A percentile compares a stretch with the other conserved stretches of the same genome.
These are phyloP conservation scores for Starmerella lactis-condensi DNA, from an alignment of 805 yeast genomes.

Conservation along the genomic window DNA sequence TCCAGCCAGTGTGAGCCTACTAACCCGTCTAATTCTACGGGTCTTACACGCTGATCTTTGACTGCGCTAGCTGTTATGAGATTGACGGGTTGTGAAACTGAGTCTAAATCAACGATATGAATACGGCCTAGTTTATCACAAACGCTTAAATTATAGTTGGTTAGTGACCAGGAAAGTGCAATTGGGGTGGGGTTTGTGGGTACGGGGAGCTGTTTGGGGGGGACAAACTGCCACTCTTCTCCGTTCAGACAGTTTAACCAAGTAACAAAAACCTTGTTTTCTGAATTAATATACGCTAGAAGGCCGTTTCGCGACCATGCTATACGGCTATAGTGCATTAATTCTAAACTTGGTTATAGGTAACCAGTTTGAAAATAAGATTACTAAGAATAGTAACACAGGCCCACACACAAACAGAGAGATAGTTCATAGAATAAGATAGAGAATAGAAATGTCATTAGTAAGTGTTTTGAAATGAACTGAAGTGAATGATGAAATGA, in stretches of 20 bases:
- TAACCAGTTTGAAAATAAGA: no score
- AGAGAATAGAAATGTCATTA: neutral
- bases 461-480: no score
- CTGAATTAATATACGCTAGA: conserved; percentile 41
- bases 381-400: no score
- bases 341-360: no score
- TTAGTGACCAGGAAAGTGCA: conserved; percentile 54
- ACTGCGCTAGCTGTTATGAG: conserved; percentile 15
- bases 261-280: conserved; percentile 33
- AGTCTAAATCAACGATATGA: conserved; percentile 28
- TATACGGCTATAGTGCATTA: conserved; percentile 9
- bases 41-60: conserved; percentile 16
- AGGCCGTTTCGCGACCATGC: conserved; percentile 39
- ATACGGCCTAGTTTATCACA: conserved; percentile 55
- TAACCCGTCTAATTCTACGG: conserved; percentile 19
- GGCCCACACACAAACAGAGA: no score
- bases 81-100: conserved; percentile 13
- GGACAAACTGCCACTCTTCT: conserved; percentile 55
- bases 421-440: neutral
- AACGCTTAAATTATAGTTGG: conserved; percentile 66
- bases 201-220: conserved; percentile 27
- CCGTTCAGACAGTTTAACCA: conserved; percentile 63
- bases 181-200: conserved; percentile 13
- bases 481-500: no score
- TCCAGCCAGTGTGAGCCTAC: conserved; percentile 56